A percentile compares a stretch with the other conserved stretches of the same genome.
phyloP scores from a whole-genome alignment of 83 land plant genomes.

The Isoetes engelmannii region DNA sequence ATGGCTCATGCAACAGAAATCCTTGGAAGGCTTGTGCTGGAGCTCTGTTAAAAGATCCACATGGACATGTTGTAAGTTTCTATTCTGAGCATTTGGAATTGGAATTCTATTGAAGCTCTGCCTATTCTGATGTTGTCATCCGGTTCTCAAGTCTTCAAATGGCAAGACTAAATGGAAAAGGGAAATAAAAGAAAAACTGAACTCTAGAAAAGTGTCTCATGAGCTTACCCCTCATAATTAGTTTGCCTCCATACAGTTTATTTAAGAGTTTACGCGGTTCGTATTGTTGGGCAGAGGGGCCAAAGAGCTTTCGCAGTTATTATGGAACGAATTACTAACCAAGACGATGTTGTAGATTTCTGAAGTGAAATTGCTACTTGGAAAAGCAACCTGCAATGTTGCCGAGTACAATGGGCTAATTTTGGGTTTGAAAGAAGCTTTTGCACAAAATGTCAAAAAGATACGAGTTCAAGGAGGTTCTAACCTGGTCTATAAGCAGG shows the following conservation, averaged over 20 bases:
- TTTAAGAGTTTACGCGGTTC: background rate
- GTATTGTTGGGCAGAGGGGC: background rate
- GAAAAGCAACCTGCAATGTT: conserved; percentile 1
- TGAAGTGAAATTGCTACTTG: conserved; percentile 1
- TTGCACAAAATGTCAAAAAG: background rate
- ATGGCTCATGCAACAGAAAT: conserved; percentile 5
- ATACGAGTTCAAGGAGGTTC: conserved; percentile 6
- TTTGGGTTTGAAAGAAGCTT: background rate
- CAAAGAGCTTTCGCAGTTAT: background rate
- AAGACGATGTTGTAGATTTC: background rate
- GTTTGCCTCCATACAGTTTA: too few relatives aligned
- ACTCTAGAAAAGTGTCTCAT: too few relatives aligned
- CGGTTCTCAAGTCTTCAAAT: too few relatives aligned
- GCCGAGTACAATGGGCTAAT: conserved; percentile 8
- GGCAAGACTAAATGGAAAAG: too few relatives aligned
- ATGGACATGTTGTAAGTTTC: background rate
- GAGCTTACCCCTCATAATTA: too few relatives aligned
- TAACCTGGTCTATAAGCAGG: conserved; percentile 7
- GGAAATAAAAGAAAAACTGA: too few relatives aligned
- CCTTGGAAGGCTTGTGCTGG: conserved; percentile 10
- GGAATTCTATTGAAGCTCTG: background rate
- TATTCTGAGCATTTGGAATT: too few relatives aligned
- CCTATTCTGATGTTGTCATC: background rate
- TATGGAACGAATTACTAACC: background rate
- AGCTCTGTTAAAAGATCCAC: conserved; percentile 6